A percentile compares a stretch with the other conserved stretches of the same genome.
phyloP scores from a whole-genome alignment of 2,329 filamentous ascomycete genomes.

The Ilyonectria robusta region DNA sequence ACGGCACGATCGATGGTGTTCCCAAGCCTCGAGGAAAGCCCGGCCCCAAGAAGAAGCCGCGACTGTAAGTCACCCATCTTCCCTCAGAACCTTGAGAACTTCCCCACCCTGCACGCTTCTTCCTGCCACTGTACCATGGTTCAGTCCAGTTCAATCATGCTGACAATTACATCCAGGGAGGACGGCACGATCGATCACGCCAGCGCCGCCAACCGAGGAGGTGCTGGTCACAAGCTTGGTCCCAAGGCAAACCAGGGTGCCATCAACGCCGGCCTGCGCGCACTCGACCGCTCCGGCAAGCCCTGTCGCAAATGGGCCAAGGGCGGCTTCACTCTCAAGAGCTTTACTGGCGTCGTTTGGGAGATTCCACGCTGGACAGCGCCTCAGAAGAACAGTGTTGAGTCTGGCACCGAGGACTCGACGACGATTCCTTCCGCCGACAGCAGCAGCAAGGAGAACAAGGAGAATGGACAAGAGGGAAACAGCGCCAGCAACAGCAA shows the following conservation, averaged over 20 bases:
- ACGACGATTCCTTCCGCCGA: constrained; percentile 62
- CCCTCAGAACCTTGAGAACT: constrained; percentile 19
- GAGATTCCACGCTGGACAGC: constrained; percentile 87
- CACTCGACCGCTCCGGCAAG: constrained; percentile 91
- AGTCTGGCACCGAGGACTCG: constrained; percentile 63
- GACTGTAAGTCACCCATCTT: constrained; percentile 77
- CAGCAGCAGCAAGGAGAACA: constrained; percentile 75
- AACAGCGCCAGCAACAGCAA: constrained; percentile 65
- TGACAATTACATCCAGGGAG: constrained; percentile 63
- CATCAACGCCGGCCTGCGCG: constrained; percentile 95
- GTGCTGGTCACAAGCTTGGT: constrained; percentile 84
- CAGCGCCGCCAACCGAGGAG: constrained; percentile 62
- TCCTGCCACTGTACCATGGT: background rate
- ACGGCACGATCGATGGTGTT: constrained; percentile 72
- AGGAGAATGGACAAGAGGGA: constrained; percentile 68
- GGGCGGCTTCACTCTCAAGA: constrained; percentile 87
- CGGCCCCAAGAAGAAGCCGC: constrained; percentile 95
- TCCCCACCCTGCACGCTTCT: background rate
- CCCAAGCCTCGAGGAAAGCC: constrained; percentile 88
- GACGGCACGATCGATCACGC: constrained; percentile 74
- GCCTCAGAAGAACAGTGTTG: constrained; percentile 69
- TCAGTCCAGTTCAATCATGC: constrained; percentile 31
- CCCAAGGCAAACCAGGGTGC: constrained; percentile 97
- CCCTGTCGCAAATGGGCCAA: constrained; percentile 94
- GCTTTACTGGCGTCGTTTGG: constrained; percentile 91